These are phyloP conservation scores for Emmonsia crescens DNA, from an alignment of 2,329 filamentous ascomycete genomes.

Conservation along the genomic window DNA sequence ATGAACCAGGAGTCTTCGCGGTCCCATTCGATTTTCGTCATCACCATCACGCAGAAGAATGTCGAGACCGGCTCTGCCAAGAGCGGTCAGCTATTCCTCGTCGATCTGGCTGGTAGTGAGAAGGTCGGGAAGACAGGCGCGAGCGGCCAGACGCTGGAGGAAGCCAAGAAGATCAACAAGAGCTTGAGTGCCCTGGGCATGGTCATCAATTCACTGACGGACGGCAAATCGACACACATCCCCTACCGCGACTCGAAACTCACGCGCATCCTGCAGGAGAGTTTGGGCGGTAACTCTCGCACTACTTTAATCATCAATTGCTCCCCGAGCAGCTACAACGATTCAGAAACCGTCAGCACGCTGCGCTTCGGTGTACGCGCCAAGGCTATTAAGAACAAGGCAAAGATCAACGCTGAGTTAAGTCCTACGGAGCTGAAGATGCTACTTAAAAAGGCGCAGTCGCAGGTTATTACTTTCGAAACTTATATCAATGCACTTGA, in stretches of 20 bases:
- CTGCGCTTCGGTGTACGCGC: slow-evolving; percentile 90
- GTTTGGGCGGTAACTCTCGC: slow-evolving; percentile 89
- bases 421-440: slow-evolving; percentile 91
- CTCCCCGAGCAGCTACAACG: slow-evolving; percentile 98
- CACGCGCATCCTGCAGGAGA: slow-evolving; percentile 94
- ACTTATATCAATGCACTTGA: slow-evolving; percentile 75
- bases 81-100: slow-evolving; percentile 91
- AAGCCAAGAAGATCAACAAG: slow-evolving; percentile 99
- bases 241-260: slow-evolving; percentile 98
- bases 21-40: slow-evolving; percentile 95
- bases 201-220: slow-evolving; percentile 96
- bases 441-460: slow-evolving; percentile 83
- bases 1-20: slow-evolving; percentile 99
- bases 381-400: slow-evolving; percentile 99
- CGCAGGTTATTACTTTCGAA: slow-evolving; percentile 79
- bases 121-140: slow-evolving; percentile 98
- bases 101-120: slow-evolving; percentile 95
- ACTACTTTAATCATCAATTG: slow-evolving; percentile 99
- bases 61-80: slow-evolving; percentile 92
- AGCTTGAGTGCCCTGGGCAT: slow-evolving; percentile 95
- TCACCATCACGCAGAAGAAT: slow-evolving; percentile 96
- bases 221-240: slow-evolving; percentile 91
- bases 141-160: slow-evolving; percentile 91
- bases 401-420: slow-evolving; percentile 97
- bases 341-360: slow-evolving; percentile 84